Base-by-base conservation (phyloP, 257 asterid species). In the Solanum verrucosum region DNA sequence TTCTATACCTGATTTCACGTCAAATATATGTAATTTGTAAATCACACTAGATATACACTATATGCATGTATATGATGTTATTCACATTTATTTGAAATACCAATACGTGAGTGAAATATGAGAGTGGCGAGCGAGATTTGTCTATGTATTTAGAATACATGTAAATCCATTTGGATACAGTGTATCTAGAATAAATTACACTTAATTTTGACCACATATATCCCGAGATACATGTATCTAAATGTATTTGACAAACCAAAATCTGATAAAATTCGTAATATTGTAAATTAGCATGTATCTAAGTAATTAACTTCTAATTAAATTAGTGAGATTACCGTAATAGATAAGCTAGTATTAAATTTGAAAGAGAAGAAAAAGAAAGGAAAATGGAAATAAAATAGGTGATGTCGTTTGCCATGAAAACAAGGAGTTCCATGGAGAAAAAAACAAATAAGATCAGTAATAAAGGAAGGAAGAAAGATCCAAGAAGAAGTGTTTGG, bases 1-100 rank as follows among this genome's bases (percentile, higher is more conserved):
- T 15, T 49, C 0, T 15, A 2, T 49, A 49, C 0, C 8, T 0
- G 9, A 52, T 16, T 52, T 16, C 0, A 52, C 1, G 9, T 6
- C 1, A 0, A 49, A 52, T 16, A 16, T 3, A 52, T 0, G 23
- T 52, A 52, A 52, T 15, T 37, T 1, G 60, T 15, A 49, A 49
- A 5, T 37, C 21, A 49, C 60, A 15, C 60, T 16, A 49, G 9
- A 49, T 49, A 49, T 0, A 15, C 9, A 49, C 4, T 49, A 49
- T 49, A 49, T 49, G 0, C 9, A 16, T 49, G 8, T 42, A 49
- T 34, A 5, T 34, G 37, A 34, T 34, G 35, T 34, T 34, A 34
- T 34, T 34, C 35, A 34, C 35, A 5, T 34, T 34, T 34, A 34
- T 49, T 0, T 15, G 8, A 0, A 49, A 49, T 49, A 5, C 8